Conservation (phyloP, 805 yeast genomes). For the Kluyveromyces aestuarii region DNA sequence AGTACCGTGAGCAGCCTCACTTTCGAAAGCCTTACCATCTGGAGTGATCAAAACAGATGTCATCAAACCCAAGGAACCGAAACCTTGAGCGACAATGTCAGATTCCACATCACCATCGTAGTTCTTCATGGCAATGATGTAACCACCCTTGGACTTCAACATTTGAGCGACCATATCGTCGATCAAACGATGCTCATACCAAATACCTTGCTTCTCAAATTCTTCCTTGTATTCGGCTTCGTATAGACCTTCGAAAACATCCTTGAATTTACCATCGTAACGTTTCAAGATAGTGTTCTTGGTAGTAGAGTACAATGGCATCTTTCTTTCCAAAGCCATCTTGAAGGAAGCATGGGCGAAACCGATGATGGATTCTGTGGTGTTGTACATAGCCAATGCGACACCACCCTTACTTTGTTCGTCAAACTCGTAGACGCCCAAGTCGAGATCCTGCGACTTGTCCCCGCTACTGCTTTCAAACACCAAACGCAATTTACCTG, state of each 20-base stretch:
- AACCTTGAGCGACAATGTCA: slow-evolving; percentile 96
- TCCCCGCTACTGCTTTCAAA: slow-evolving; percentile 50
- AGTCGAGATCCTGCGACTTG: slow-evolving; percentile 34
- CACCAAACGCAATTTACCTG: slow-evolving; percentile 71
- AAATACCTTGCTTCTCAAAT: slow-evolving; percentile 75
- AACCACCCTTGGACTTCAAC: slow-evolving; percentile 94
- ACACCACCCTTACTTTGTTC: slow-evolving; percentile 48
- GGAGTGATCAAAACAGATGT: slow-evolving; percentile 96
- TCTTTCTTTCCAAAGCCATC: slow-evolving; percentile 67
- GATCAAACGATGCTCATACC: slow-evolving; percentile 94
- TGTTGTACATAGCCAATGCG: slow-evolving; percentile 90
- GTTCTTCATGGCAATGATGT: slow-evolving; percentile 91
- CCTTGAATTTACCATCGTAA: slow-evolving; percentile 94
- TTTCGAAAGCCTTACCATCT: slow-evolving; percentile 90
- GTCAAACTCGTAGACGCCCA: slow-evolving; percentile 41
- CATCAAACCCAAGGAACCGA: slow-evolving; percentile 94
- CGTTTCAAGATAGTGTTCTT: slow-evolving; percentile 90
- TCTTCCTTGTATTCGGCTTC: slow-evolving; percentile 55
- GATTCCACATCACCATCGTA: slow-evolving; percentile 97
- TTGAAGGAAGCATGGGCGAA: slow-evolving; percentile 92
- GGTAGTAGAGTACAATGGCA: slow-evolving; percentile 81
- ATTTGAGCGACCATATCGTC: slow-evolving; percentile 99
- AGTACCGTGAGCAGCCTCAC: slow-evolving; percentile 99
- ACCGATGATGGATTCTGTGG: slow-evolving; percentile 80
- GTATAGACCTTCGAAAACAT: slow-evolving; percentile 76